These are phyloP conservation scores for Paecilomyces fulvus DNA, from an alignment of 2,329 filamentous ascomycete species.

Conservation along the genomic window DNA sequence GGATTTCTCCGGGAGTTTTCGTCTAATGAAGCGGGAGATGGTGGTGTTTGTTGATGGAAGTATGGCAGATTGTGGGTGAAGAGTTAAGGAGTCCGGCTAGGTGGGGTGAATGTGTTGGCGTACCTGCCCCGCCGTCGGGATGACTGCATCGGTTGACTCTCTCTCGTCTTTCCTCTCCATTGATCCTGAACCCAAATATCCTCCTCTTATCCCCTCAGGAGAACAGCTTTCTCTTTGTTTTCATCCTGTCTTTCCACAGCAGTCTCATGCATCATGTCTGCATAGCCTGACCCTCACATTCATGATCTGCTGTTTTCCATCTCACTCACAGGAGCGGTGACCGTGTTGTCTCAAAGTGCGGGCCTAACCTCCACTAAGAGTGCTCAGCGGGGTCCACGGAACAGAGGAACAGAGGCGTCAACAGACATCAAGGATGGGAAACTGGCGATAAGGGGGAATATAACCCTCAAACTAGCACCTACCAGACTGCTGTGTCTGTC, in stretches of 20 bases:
- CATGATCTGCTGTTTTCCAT: not conserved
- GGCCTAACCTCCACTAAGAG: not conserved
- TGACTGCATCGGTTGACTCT: not conserved
- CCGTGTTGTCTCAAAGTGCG: not conserved
- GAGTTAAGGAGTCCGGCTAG: not conserved
- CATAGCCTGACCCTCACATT: not conserved
- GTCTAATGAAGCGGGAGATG: not conserved
- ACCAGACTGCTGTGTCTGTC: not conserved
- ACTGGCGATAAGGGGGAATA: not conserved
- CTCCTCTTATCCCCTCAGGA: not conserved
- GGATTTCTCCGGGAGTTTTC: not conserved
- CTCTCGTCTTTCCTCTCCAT: not conserved
- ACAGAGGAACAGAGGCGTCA: not conserved
- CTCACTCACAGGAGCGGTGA: not conserved
- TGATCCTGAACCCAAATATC: not conserved
- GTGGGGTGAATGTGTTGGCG: not conserved
- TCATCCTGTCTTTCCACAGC: not conserved
- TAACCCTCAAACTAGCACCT: not conserved
- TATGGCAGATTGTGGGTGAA: not conserved
- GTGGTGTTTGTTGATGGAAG: conserved; percentile 1
- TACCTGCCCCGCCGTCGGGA: not conserved
- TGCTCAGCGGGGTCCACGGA: not conserved
- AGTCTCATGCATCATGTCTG: not conserved
- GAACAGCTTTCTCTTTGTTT: not conserved
- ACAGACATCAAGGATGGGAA: not conserved